These are phyloP conservation scores for Microthlaspi erraticum DNA, from an alignment of 345 rosid genomes.

Conservation along the genomic window DNA sequence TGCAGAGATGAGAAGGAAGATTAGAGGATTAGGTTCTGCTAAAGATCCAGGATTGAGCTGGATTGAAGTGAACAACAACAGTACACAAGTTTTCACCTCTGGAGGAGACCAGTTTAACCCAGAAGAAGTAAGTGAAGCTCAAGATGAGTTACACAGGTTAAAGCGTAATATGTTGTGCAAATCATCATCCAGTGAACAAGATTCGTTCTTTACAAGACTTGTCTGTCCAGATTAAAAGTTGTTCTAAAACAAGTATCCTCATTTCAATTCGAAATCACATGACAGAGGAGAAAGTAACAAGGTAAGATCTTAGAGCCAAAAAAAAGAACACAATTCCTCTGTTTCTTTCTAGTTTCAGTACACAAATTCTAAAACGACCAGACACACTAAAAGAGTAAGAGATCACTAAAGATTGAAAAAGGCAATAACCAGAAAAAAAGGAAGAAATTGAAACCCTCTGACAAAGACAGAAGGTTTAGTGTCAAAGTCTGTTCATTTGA, in stretches of 20 bases:
- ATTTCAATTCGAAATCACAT: slow-evolving; percentile 23
- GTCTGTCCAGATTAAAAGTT: slow-evolving; percentile 12
- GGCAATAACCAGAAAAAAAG: neutral
- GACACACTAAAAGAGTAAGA: slow-evolving; percentile 36
- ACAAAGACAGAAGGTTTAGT: slow-evolving; percentile 28
- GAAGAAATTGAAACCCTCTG: slow-evolving; percentile 20
- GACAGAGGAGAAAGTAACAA: slow-evolving; percentile 26
- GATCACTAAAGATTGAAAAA: slow-evolving; percentile 7
- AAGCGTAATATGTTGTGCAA: slow-evolving; percentile 54
- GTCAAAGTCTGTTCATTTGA: slow-evolving; percentile 52
- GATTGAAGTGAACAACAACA: slow-evolving; percentile 65
- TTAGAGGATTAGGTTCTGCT: slow-evolving; percentile 56
- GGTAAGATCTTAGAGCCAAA: slow-evolving; percentile 14
- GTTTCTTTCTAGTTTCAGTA: slow-evolving; percentile 29
- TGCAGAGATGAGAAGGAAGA: slow-evolving; percentile 65
- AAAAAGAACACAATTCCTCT: slow-evolving; percentile 27
- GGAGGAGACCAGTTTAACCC: slow-evolving; percentile 66
- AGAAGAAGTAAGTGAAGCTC: slow-evolving; percentile 42
- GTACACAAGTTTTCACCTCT: slow-evolving; percentile 60
- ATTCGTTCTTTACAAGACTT: slow-evolving; percentile 23
- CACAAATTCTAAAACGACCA: slow-evolving; percentile 35
- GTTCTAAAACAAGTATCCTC: slow-evolving; percentile 15
- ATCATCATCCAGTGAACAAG: slow-evolving; percentile 37
- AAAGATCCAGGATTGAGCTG: slow-evolving; percentile 88
- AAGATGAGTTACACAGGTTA: slow-evolving; percentile 53